Evolutionary conservation across 305 asterid genomes (phyloP), one percentile per base, ranked within the genome.

Genomic region (Fraxinus baroniana): DNA sequence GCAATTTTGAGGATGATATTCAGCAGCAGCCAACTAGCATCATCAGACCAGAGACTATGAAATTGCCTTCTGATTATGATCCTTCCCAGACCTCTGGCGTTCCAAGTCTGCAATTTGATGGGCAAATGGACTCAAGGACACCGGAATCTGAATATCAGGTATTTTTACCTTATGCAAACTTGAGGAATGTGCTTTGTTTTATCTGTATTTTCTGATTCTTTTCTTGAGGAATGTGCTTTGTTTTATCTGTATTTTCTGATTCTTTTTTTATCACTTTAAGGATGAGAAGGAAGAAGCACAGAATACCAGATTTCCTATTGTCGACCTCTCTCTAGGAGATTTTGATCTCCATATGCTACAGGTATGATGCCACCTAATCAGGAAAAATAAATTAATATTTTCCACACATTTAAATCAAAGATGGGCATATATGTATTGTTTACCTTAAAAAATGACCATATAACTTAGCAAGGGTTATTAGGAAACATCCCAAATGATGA

Each of bases 321-420:
- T 86, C 70, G 97, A 92, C 85, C 85, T 83, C 87, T 60, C 94
- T 78, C 83, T 84, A 84, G 91, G 64, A 86, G 91, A 87, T 57
- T 90, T 94, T 84, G 97, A 93, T 89, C 90, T 89, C 81, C 88
- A 77, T 82, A 78, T 90, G 88, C 92, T 94, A 86, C 97, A 94
- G 98, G 97, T 93, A 88, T 71, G 81, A 79, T 39, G 72, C 80
- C 72, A 79, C 79, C 70, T 78, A 73, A 44, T 64, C 84, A 36
- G 78, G 17, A 70, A 78, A 79, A 30, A 77, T 80, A 72, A 46
- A 37, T 46, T 75, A 39, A 75, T 78, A 77, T 26, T 35, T 7
- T 37, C 24, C 73, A 71, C 76, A 33, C 39, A 2, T 32, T 12
- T 17, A 32, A 71, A 17, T 17, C 46, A 71, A 22, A 17, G 9